A percentile compares a stretch with the other conserved stretches of the same genome.
These are phyloP conservation scores for Anthracocystis panici-leucophaei DNA, from an alignment of 1,284 basidiomycete species.

Conservation along the genomic window DNA sequence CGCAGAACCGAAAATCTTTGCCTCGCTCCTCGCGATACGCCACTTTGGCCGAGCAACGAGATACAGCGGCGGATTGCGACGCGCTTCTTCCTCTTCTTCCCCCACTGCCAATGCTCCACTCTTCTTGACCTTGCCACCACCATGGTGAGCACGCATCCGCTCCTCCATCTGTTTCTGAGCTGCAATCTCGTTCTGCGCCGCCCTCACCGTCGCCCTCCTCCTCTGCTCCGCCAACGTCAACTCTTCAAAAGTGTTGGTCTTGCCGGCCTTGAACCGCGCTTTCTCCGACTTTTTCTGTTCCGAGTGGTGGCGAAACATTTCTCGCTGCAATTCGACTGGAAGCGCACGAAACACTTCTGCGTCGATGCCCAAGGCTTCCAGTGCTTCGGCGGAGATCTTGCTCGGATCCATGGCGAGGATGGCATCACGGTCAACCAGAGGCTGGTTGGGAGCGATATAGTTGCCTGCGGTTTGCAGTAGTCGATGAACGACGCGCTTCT, in stretches of 20 bases:
- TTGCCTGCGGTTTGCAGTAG: conserved; percentile 19
- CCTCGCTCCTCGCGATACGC: background rate
- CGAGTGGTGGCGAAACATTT: conserved; percentile 42
- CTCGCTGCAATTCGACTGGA: conserved; percentile 55
- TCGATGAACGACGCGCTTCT: conserved; percentile 26
- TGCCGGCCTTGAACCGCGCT: conserved; percentile 32
- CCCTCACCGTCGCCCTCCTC: conserved; percentile 44
- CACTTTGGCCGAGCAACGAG: conserved; percentile 19
- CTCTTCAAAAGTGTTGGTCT: conserved; percentile 28
- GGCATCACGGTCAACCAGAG: conserved; percentile 26
- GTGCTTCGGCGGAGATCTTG: conserved; percentile 24
- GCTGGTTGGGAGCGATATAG: conserved; percentile 22
- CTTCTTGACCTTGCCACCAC: conserved; percentile 6
- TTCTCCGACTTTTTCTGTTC: conserved; percentile 39
- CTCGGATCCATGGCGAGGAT: conserved; percentile 41
- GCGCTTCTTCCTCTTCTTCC: conserved; percentile 21
- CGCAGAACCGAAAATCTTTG: conserved; percentile 20
- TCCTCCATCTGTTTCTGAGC: conserved; percentile 25
- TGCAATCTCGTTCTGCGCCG: conserved; percentile 24
- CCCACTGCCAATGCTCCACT: background rate
- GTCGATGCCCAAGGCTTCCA: conserved; percentile 55
- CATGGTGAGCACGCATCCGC: conserved; percentile 17
- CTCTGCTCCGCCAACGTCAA: conserved; percentile 39
- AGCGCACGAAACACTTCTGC: conserved; percentile 58
- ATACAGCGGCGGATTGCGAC: conserved; percentile 27